Evolutionary conservation across 1,139 yeast genomes (phyloP).

Genomic region (Protomyces gravidus): DNA sequence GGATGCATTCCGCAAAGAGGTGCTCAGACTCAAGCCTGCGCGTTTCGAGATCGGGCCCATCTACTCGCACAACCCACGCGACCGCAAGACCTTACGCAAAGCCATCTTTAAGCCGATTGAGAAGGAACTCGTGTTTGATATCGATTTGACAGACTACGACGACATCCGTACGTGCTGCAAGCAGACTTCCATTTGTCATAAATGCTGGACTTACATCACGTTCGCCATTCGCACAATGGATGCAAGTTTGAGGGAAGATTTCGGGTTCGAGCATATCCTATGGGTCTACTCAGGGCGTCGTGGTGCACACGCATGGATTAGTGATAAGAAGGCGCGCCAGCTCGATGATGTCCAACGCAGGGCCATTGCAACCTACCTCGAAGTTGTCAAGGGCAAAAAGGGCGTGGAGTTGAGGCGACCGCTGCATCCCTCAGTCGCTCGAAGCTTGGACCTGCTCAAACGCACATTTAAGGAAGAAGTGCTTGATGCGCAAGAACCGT

Average conservation of each 20-base stretch:
- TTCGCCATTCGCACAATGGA: slow-evolving; percentile 77
- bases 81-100: slow-evolving; percentile 74
- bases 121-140: slow-evolving; percentile 91
- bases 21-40: slow-evolving; percentile 69
- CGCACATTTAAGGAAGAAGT: slow-evolving; percentile 61
- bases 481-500: slow-evolving; percentile 80
- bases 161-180: slow-evolving; percentile 88
- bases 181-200: slow-evolving; percentile 75
- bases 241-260: slow-evolving; percentile 70
- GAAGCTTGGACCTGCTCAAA: slow-evolving; percentile 67
- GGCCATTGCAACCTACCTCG: slow-evolving; percentile 77
- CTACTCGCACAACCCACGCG: slow-evolving; percentile 78
- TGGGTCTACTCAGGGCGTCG: slow-evolving; percentile 99
- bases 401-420: slow-evolving; percentile 65
- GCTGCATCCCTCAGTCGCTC: slow-evolving; percentile 74
- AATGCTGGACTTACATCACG: slow-evolving; percentile 94
- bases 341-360: slow-evolving; percentile 70
- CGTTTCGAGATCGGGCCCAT: slow-evolving; percentile 96
- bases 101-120: slow-evolving; percentile 71
- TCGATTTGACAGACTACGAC: slow-evolving; percentile 96
- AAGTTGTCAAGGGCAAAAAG: slow-evolving; percentile 59
- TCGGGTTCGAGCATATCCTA: slow-evolving; percentile 77
- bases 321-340: slow-evolving; percentile 74
- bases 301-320: slow-evolving; percentile 99
- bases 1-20: slow-evolving; percentile 73